Percentiles rank a stretch among this genome's conserved stretches.
Conservation (phyloP, 1,284 basidiomycete species). For the Marasmius tenuissimus region DNA sequence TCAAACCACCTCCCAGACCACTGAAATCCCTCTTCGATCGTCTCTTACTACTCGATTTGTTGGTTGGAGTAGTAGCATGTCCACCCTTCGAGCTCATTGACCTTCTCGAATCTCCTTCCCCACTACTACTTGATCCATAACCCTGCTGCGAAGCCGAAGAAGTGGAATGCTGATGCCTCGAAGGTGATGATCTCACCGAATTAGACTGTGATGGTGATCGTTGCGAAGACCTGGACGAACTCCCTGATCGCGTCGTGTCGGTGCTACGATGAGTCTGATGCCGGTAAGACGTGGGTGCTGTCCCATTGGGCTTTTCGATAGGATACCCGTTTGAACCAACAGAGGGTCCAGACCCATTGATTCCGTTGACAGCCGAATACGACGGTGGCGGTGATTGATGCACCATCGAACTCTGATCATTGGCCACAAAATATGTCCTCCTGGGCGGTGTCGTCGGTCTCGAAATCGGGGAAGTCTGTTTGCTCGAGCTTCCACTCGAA, state of each 20-base stretch:
- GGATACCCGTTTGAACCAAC: slow-evolving; percentile 2
- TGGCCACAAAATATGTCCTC: slow-evolving; percentile 37
- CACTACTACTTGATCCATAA: background rate
- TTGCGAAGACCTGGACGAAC: background rate
- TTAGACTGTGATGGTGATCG: background rate
- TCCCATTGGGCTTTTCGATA: slow-evolving; percentile 5
- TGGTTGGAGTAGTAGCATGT: background rate
- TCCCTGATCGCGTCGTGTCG: background rate
- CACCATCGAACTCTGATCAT: slow-evolving; percentile 24
- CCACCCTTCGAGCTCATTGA: background rate
- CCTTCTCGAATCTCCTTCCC: background rate
- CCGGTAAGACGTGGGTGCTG: background rate
- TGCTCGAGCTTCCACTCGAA: background rate
- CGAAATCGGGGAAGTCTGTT: background rate
- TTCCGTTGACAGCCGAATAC: slow-evolving; percentile 23
- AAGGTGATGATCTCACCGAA: background rate
- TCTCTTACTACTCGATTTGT: background rate
- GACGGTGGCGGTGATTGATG: slow-evolving; percentile 44
- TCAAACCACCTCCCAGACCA: background rate
- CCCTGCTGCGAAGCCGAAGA: slow-evolving; percentile 1
- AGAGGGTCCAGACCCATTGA: background rate
- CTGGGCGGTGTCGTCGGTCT: slow-evolving; percentile 31
- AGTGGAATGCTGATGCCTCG: background rate
- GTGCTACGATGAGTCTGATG: slow-evolving; percentile 1
- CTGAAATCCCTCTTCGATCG: slow-evolving; percentile 1